Percentiles rank a stretch among this genome's conserved stretches.
Evolutionary conservation across 768 basidiomycete species (phyloP).

Genomic region (Boletus rex-veris): DNA sequence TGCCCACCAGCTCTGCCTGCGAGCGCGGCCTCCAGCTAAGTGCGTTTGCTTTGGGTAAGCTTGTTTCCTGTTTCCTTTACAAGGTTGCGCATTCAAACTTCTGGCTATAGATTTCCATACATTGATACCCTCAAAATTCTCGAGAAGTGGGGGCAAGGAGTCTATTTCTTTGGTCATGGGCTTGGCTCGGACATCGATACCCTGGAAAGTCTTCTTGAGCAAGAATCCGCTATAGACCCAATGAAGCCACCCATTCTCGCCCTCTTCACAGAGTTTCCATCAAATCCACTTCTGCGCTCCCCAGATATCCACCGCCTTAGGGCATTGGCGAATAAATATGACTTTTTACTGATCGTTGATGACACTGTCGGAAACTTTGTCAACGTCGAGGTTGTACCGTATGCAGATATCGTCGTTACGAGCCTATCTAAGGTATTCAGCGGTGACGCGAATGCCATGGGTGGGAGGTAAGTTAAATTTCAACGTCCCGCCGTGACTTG

Average conservation of each 20-base stretch:
- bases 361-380: conserved; percentile 94
- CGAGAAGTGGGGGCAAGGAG: conserved; percentile 95
- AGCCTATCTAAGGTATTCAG: conserved; percentile 95
- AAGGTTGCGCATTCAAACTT: not conserved
- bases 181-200: conserved; percentile 70
- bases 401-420: conserved; percentile 86
- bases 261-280: conserved; percentile 92
- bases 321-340: conserved; percentile 78
- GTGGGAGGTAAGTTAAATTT: conserved; percentile 69
- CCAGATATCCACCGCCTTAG: conserved; percentile 74
- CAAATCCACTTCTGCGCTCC: conserved; percentile 89
- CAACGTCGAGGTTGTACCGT: conserved; percentile 86
- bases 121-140: conserved; percentile 92
- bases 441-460: conserved; percentile 95
- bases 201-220: conserved; percentile 60
- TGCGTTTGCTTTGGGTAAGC: conserved; percentile 92
- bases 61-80: not conserved
- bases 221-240: conserved; percentile 36
- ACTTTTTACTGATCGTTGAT: conserved; percentile 86
- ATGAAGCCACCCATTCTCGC: conserved; percentile 64
- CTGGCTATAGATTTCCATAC: conserved; percentile 75
- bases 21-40: conserved; percentile 55
- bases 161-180: conserved; percentile 83
- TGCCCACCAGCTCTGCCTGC: conserved; percentile 70
- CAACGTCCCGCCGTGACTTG: not conserved